phyloP scores from a whole-genome alignment of 768 basidiomycete genomes.

The Tulasnella sp. region DNA sequence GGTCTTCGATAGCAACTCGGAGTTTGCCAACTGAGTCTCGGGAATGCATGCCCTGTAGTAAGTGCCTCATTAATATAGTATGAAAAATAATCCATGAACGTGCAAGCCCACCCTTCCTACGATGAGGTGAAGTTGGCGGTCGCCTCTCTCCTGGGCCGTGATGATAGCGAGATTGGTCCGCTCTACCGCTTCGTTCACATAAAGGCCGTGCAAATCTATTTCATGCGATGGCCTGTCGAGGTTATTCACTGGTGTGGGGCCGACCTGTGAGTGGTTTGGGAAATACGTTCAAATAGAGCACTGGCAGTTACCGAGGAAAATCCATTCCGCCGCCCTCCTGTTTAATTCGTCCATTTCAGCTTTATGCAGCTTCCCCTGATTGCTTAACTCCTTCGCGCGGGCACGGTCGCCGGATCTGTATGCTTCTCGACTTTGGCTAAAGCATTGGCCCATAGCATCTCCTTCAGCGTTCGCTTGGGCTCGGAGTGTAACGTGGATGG shows the following conservation, averaged over 20 bases:
- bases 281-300: background rate
- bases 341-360: slow-evolving; percentile 39
- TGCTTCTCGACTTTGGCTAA: slow-evolving; percentile 36
- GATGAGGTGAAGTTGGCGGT: slow-evolving; percentile 38
- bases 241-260: slow-evolving; percentile 34
- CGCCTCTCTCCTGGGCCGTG: slow-evolving; percentile 34
- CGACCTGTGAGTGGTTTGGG: background rate
- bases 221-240: slow-evolving; percentile 34
- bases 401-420: slow-evolving; percentile 42
- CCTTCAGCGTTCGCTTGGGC: slow-evolving; percentile 40
- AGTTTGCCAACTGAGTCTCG: slow-evolving; percentile 42
- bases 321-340: slow-evolving; percentile 41
- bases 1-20: slow-evolving; percentile 43
- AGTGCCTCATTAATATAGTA: background rate
- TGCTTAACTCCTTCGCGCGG: slow-evolving; percentile 38
- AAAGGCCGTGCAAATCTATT: slow-evolving; percentile 47
- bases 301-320: slow-evolving; percentile 25
- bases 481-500: slow-evolving; percentile 37
- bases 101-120: slow-evolving; percentile 33
- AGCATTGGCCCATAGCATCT: slow-evolving; percentile 33
- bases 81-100: background rate
- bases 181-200: slow-evolving; percentile 45
- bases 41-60: slow-evolving; percentile 36
- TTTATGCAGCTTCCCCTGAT: slow-evolving; percentile 41
- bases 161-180: slow-evolving; percentile 38